Conservation (phyloP, 2,329 filamentous ascomycete species). For the Clathrospora elynae region DNA sequence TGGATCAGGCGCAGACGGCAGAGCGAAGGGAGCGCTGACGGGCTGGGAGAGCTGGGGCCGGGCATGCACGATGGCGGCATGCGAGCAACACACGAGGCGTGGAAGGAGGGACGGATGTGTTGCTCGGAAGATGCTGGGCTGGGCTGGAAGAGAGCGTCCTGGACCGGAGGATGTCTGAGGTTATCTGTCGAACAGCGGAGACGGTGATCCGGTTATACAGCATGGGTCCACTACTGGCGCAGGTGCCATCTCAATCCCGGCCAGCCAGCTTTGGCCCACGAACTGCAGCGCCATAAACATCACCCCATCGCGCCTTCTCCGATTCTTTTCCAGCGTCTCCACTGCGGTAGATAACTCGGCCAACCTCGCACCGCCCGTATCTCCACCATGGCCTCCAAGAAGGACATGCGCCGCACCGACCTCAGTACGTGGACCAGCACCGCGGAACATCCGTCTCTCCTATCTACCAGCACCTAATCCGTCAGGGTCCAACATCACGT, state of each 20-base stretch:
- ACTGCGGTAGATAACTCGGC: slow-evolving; percentile 12
- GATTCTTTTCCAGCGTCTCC: slow-evolving; percentile 14
- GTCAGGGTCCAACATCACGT: slow-evolving; percentile 35
- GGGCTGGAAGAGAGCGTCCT: background rate
- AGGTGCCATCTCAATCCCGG: background rate
- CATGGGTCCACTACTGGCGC: slow-evolving; percentile 10
- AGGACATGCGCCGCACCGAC: slow-evolving; percentile 76
- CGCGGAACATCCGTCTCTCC: background rate
- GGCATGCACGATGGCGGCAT: slow-evolving; percentile 11
- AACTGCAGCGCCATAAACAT: slow-evolving; percentile 14
- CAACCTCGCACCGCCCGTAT: slow-evolving; percentile 22
- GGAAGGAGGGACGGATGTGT: slow-evolving; percentile 8
- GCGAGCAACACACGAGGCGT: slow-evolving; percentile 12
- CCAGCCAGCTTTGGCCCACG: slow-evolving; percentile 5
- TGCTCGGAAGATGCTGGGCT: slow-evolving; percentile 14
- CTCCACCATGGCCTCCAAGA: slow-evolving; percentile 67
- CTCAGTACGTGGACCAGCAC: slow-evolving; percentile 61
- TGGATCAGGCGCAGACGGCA: slow-evolving; percentile 37
- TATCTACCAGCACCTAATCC: slow-evolving; percentile 4
- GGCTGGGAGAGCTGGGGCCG: slow-evolving; percentile 19
- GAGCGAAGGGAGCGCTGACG: slow-evolving; percentile 20
- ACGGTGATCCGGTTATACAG: slow-evolving; percentile 14
- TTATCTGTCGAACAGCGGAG: slow-evolving; percentile 21
- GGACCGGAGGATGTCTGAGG: slow-evolving; percentile 18
- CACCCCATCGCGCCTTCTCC: slow-evolving; percentile 18